These are phyloP conservation scores for Mycena citricolor DNA, from an alignment of 1,284 basidiomycete species.

Conservation along the genomic window DNA sequence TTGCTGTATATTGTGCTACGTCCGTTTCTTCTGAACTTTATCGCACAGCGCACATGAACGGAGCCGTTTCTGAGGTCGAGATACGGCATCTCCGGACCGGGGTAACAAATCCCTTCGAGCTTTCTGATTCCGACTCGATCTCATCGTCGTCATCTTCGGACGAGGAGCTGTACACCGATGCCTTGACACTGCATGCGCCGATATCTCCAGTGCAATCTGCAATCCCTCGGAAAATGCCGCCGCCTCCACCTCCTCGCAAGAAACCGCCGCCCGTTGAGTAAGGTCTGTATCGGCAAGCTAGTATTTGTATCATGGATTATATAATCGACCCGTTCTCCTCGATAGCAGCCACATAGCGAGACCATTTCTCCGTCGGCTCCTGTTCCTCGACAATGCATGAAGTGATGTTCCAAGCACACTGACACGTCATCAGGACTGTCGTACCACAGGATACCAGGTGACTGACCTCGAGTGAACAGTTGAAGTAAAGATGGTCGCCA, in stretches of 20 bases:
- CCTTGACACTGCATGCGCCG: constrained; percentile 59
- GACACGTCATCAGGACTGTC: constrained; percentile 3
- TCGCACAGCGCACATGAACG: constrained; percentile 60
- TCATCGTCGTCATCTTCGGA: constrained; percentile 78
- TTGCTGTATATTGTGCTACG: constrained; percentile 9
- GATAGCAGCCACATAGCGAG: too few species aligned
- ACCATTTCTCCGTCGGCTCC: too few species aligned
- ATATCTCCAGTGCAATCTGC: constrained; percentile 44
- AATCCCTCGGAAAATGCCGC: constrained; percentile 31
- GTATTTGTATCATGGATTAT: not conserved
- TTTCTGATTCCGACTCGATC: constrained; percentile 56
- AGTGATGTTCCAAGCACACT: too few species aligned
- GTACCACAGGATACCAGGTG: not conserved
- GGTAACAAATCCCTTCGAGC: constrained; percentile 64
- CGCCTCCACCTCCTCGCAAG: constrained; percentile 40
- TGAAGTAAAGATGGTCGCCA: constrained; percentile 6
- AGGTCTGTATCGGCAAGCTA: constrained; percentile 12
- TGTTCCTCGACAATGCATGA: too few species aligned
- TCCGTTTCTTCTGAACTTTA: constrained; percentile 2
- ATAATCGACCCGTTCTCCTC: too few species aligned
- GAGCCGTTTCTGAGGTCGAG: constrained; percentile 55
- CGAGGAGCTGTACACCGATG: constrained; percentile 75
- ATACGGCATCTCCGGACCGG: constrained; percentile 35
- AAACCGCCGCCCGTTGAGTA: constrained; percentile 20
- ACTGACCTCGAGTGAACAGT: constrained; percentile 4